Base-by-base conservation (phyloP, 352 stramenopile genomes). In the Pythium diclinum region DNA sequence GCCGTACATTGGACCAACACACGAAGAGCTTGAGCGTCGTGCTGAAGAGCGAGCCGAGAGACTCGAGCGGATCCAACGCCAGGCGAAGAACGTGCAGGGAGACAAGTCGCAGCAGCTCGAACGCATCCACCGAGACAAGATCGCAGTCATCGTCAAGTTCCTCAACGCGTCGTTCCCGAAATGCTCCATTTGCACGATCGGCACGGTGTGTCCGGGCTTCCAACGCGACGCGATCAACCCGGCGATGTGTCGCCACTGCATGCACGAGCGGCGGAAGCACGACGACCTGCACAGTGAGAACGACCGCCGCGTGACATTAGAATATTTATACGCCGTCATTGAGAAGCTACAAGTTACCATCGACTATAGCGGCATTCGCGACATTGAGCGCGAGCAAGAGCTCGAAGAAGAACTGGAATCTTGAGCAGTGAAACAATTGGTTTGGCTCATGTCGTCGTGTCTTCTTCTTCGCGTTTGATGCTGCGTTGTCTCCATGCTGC, bases 1-100 rank as follows among this genome's bases (percentile, higher is more conserved):
- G 65, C 91, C 94, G 8, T 98, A 98, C 71, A 85, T 97, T n/a
- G 94, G 92, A 2, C 88, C 90, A 4, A 83, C 67, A 17, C 61
- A 57, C 0, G 76, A 96, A 19, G 86, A 91, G 38, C 52, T 92
- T 3, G 82, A 84, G 33, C 72, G 70, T 11, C 67, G 65, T 11
- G 72, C 75, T 21, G 61, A 78, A 17, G 70, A 85, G 36, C 69
- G 88, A 17, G 44, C 59, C 0, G 69, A 81, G n/a, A 70, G 83
- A 52, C 19, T 58, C 0, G 67, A 81, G 19, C 85, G 83, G 17
- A 78, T 90, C 48, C 63, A 71, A 23, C 78, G 81, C 0, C 74
- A 88, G 62, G 68, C 65, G n/a, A 77, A 75, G 21, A 77, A 76
- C 10, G 81, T 83, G 10, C 71, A 80, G 32, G 40, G 74, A 13